Evolutionary conservation across 805 yeast genomes (phyloP).

Genomic region (Candida silvatica): DNA sequence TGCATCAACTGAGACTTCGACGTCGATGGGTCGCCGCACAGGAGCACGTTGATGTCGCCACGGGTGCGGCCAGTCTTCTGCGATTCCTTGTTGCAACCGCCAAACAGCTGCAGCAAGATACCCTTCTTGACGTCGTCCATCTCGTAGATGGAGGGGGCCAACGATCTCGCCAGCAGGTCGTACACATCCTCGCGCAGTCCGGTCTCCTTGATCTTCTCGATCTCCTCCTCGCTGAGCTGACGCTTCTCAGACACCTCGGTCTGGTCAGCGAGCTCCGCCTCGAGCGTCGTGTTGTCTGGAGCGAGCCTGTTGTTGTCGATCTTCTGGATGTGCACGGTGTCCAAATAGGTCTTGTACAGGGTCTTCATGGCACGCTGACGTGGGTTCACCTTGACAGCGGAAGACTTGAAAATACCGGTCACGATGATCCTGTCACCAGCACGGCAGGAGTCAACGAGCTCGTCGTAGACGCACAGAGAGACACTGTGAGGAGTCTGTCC

Average conservation of each 20-base stretch:
- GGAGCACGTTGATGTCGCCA: constrained; percentile 86
- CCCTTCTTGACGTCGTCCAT: constrained; percentile 97
- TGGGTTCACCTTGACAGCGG: constrained; percentile 84
- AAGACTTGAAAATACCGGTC: constrained; percentile 89
- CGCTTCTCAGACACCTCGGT: constrained; percentile 73
- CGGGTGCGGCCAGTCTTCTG: constrained; percentile 88
- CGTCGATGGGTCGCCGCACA: constrained; percentile 98
- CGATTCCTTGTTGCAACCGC: constrained; percentile 89
- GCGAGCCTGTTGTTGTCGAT: constrained; percentile 77
- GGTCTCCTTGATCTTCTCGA: constrained; percentile 50
- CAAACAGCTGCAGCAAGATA: constrained; percentile 82
- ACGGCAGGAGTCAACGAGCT: constrained; percentile 85
- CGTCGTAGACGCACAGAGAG: constrained; percentile 90
- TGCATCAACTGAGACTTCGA: constrained; percentile 91
- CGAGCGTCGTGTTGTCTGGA: constrained; percentile 65
- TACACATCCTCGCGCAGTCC: constrained; percentile 72
- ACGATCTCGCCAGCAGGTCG: constrained; percentile 76
- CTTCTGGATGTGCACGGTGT: constrained; percentile 88
- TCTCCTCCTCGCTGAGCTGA: constrained; percentile 59
- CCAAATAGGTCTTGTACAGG: constrained; percentile 86
- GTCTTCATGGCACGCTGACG: constrained; percentile 76
- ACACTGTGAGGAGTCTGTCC: constrained; percentile 98
- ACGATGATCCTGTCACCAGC: constrained; percentile 97
- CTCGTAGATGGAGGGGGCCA: constrained; percentile 96
- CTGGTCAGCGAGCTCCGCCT: constrained; percentile 48